Evolutionary conservation across 2,329 filamentous ascomycete genomes (phyloP), one percentile per base, ranked within the genome.

Genomic region (Ambrosiella cleistominuta): DNA sequence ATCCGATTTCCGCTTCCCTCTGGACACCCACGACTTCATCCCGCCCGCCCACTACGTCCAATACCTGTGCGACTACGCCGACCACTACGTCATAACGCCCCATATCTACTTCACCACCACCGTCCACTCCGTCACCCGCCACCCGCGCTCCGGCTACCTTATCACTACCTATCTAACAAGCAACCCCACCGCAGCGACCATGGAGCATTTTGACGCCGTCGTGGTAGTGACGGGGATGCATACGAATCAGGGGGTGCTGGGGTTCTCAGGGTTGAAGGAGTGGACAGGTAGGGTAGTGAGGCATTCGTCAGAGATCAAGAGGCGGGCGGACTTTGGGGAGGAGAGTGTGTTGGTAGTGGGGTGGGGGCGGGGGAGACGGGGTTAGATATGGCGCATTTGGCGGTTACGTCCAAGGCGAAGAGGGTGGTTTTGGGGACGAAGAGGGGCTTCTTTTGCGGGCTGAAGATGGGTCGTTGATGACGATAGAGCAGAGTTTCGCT

Each of bases 211-310:
- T 53, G 73, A 76, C 63, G 73, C 72, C 2, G 66, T 76, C 7
- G 73, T 72, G 12, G 60, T 76, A 1, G 75, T 73, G 62, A 70
- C 71, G 0, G 74, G 73, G 0, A 64, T 75, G 19, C 70, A 76
- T 56, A 70, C 71, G n/a, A 63, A 64, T 8, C 72, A 72, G 2
- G 65, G 66, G 19, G 68, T 72, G 3, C 70, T 72, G 0, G 7
- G 64, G 1, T 66, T 76, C 37, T 51, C 66, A 6, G 74, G 74
- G 0, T 65, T 74, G 12, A 67, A 71, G 1, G 56, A 45, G 38
- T 52, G 47, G 1, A 36, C 40, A 5, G 17, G 15, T 38, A 3
- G 27, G 3, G 59, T 59, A 0, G 69, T 72, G 1, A 60, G 74
- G 7, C 74, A 76, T 60, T 75, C 74, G 4, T 74, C 71, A 0